Evolutionary conservation across 2,329 filamentous ascomycete genomes (phyloP).

Genomic region (Penicillium sp.): DNA sequence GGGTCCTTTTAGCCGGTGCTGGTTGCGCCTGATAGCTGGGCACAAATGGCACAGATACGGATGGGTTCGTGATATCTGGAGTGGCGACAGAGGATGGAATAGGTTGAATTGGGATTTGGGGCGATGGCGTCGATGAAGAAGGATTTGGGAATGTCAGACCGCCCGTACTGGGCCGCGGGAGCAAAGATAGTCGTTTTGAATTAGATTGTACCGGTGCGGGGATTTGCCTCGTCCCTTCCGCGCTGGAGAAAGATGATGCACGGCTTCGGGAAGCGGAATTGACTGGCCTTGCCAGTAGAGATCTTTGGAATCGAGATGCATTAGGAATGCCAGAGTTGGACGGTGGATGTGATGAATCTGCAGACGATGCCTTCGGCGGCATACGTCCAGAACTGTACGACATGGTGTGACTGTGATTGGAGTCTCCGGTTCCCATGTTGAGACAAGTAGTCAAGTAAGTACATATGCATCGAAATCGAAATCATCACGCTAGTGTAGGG

Average conservation of each 20-base stretch:
- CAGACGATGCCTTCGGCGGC: constrained; percentile 28
- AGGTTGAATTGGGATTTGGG: constrained; percentile 10
- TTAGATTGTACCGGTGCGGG: constrained; percentile 21
- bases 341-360: constrained; percentile 25
- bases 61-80: constrained; percentile 14
- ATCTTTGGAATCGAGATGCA: constrained; percentile 23
- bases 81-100: constrained; percentile 14
- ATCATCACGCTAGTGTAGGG: constrained; percentile 30
- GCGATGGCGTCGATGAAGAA: constrained; percentile 12
- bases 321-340: constrained; percentile 17
- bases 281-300: constrained; percentile 28
- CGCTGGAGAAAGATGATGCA: constrained; percentile 31
- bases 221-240: constrained; percentile 23
- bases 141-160: constrained; percentile 19
- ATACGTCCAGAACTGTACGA: constrained; percentile 35
- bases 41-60: constrained; percentile 7
- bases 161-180: constrained; percentile 30
- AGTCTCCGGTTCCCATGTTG: constrained; percentile 29
- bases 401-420: constrained; percentile 34
- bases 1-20: constrained; percentile 26
- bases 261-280: constrained; percentile 23
- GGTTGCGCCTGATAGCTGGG: constrained; percentile 17
- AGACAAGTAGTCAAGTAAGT: constrained; percentile 27
- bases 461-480: constrained; percentile 24
- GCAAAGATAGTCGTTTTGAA: constrained; percentile 28